Base-by-base conservation (phyloP, 2,329 filamentous ascomycete genomes). In the Acrodontium crateriforme region DNA sequence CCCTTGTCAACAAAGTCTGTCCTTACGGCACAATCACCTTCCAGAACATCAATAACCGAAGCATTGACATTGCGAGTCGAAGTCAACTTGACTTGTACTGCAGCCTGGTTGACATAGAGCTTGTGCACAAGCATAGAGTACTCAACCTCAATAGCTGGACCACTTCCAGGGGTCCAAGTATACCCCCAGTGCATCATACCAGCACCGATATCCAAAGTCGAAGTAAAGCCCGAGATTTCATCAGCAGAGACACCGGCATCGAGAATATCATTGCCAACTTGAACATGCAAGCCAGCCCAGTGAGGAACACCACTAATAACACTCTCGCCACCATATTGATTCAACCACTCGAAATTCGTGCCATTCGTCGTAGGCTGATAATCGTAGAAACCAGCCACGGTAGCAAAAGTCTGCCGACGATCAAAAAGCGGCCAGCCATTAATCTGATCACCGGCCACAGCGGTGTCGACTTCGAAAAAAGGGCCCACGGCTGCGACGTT, bases 221-320 rank as follows among this genome's bases (percentile, higher is more conserved):
- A 71, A 9, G 48, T 52, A 45, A 78, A 82, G 34, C 68, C 55
- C 3, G 62, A 65, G 30, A 83, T 68, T 9, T 72, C 68, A 1
- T 54, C 54, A 17, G 61, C 64, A 25, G 69, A 59, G 2, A 75
- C 71, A 0, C 61, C 69, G 3, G 75, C 69, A 54, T 76, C 66
- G 17, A 82, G 56, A 25, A 68, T 62, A 6, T 56, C 53, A 14
- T 60, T 59, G 30, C 65, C 58, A 3, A 65, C 65, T 28, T 71
- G 62, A 11, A 78, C 57, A 18, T 73, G 49, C 19, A 78, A 53
- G 1, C 68, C 71, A 15, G 63, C 63, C 63, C 74, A 78, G 45
- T 81, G 76, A 5, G 78, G 78, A 10, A 83, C 64, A 14, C 78
- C 78, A 28, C 67, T 69, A 36, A 81, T 77, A 27, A 78, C 73